Evolutionary conservation across 768 basidiomycete genomes (phyloP).

Genomic region (Chlorophyllum brunneum): DNA sequence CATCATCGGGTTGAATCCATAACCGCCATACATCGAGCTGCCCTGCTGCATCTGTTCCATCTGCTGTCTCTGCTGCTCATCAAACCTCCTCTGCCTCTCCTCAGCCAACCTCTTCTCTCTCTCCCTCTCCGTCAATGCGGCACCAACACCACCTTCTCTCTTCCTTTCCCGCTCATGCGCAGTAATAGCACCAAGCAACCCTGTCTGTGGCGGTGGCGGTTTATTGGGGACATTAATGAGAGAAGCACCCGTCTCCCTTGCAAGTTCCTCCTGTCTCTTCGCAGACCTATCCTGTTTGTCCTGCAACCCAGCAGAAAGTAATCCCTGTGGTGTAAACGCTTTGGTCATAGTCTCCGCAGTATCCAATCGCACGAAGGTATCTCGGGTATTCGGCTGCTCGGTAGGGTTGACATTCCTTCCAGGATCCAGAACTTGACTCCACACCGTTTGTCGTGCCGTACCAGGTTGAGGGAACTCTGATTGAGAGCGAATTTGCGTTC

Average conservation of each 20-base stretch:
- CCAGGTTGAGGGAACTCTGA: conserved; percentile 51
- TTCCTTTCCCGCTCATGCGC: conserved; percentile 93
- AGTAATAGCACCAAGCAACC: conserved; percentile 92
- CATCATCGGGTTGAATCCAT: conserved; percentile 70
- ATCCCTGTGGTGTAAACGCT: conserved; percentile 91
- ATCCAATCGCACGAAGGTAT: conserved; percentile 74
- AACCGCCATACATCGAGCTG: conserved; percentile 65
- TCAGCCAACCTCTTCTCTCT: conserved; percentile 90
- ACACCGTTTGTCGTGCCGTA: conserved; percentile 65
- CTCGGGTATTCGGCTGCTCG: conserved; percentile 36
- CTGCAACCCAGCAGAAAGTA: conserved; percentile 92
- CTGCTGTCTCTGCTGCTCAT: conserved; percentile 86
- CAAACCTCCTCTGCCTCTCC: conserved; percentile 88
- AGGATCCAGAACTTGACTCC: conserved; percentile 85
- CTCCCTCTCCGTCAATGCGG: conserved; percentile 91
- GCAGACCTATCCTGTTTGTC: conserved; percentile 96
- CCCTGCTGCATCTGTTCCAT: conserved; percentile 86
- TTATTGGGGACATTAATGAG: conserved; percentile 95
- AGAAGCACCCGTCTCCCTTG: conserved; percentile 86
- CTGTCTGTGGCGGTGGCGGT: conserved; percentile 92
- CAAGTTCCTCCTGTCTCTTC: conserved; percentile 90
- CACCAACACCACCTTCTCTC: conserved; percentile 92
- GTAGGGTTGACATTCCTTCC: conserved; percentile 34
- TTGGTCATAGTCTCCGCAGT: conserved; percentile 79
- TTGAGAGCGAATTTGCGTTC: conserved; percentile 48